Evolutionary conservation across 306 rosid genomes (phyloP).

Genomic region (Vigna mungo): DNA sequence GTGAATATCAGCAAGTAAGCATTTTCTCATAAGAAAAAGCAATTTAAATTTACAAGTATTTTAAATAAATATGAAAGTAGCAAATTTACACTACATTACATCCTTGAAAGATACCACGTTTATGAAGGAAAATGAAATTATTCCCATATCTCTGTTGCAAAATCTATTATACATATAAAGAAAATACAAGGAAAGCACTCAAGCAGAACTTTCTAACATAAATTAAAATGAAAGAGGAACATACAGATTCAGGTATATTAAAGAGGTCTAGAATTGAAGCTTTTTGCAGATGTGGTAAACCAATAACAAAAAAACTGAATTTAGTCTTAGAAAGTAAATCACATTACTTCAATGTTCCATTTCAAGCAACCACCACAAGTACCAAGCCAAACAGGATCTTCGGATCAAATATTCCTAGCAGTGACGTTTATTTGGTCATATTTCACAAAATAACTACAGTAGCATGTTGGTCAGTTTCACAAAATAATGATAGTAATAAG

Average conservation of each 20-base stretch:
- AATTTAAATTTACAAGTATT: constrained; percentile 9
- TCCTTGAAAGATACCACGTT: background rate
- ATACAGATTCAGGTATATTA: background rate
- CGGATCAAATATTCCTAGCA: background rate
- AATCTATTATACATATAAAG: constrained; percentile 7
- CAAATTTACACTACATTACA: constrained; percentile 2
- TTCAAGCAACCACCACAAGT: background rate
- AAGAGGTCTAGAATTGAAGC: background rate
- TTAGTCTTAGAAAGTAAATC: background rate
- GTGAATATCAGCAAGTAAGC: background rate
- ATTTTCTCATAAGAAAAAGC: constrained; percentile 5
- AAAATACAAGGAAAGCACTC: constrained; percentile 27
- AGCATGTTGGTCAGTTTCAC: background rate
- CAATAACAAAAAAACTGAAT: background rate
- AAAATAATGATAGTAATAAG: background rate
- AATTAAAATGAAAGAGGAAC: constrained; percentile 10
- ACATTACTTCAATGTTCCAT: background rate
- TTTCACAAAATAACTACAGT: background rate
- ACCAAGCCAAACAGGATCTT: constrained; percentile 1
- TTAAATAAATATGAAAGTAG: constrained; percentile 1
- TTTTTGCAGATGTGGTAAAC: constrained; percentile 1
- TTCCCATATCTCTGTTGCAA: constrained; percentile 1
- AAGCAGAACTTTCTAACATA: background rate
- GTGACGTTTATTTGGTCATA: constrained; percentile 5
- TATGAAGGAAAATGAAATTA: background rate